These are phyloP conservation scores for Sclerotinia trifoliorum DNA, from an alignment of 2,329 filamentous ascomycete species.

Conservation along the genomic window DNA sequence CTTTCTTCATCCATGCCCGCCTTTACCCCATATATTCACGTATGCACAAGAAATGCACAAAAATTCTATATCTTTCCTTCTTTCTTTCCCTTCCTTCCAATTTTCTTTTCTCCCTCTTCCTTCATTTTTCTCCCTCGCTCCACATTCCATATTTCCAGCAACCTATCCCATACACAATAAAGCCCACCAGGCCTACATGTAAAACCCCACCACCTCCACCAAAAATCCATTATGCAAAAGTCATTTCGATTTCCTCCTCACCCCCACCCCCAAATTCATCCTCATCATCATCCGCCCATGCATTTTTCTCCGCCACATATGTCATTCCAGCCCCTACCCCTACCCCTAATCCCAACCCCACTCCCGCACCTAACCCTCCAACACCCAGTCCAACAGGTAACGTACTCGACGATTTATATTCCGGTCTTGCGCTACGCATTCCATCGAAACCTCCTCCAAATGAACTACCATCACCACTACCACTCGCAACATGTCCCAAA, in stretches of 20 bases:
- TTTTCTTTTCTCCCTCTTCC: not conserved
- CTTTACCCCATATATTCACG: constrained; percentile 6
- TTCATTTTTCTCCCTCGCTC: not conserved
- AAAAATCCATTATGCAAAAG: constrained; percentile 54
- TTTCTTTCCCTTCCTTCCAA: not conserved
- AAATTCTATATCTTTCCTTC: not conserved
- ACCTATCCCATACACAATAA: constrained; percentile 1
- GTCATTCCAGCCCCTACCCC: constrained; percentile 1
- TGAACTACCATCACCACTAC: not conserved
- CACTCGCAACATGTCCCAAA: constrained; percentile 1
- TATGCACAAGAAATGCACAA: not conserved
- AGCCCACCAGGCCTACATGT: too few species aligned
- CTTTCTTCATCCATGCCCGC: not conserved
- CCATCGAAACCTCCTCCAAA: constrained; percentile 18
- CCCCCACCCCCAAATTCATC: constrained; percentile 69
- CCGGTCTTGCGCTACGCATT: constrained; percentile 39
- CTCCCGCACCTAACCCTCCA: not conserved
- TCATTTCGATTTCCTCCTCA: constrained; percentile 77
- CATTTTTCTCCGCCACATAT: constrained; percentile 48
- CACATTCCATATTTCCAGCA: not conserved
- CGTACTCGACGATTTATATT: constrained; percentile 48
- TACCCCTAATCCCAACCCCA: constrained; percentile 15
- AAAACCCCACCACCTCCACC: not conserved
- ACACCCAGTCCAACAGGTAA: constrained; percentile 38
- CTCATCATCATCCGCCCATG: constrained; percentile 70